These are phyloP conservation scores for Ceratocystis colombiana DNA, from an alignment of 2,329 filamentous ascomycete species.

Conservation along the genomic window DNA sequence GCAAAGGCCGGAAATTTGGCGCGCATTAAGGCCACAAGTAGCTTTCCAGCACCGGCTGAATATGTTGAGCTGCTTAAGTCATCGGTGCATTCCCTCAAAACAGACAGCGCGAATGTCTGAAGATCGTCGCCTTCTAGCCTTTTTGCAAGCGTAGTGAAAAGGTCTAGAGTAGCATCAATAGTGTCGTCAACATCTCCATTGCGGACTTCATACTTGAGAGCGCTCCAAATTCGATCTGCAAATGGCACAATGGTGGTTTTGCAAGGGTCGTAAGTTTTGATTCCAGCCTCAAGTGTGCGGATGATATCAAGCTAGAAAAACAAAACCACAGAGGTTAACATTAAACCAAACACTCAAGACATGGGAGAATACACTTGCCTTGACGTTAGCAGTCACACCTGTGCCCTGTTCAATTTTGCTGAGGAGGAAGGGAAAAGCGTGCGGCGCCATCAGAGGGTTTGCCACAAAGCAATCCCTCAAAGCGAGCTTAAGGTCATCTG, in stretches of 20 bases:
- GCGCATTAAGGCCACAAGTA: constrained; percentile 43
- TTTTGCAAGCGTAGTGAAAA: constrained; percentile 42
- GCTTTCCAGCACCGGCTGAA: constrained; percentile 42
- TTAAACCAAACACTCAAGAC: background rate
- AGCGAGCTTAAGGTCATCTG: constrained; percentile 46
- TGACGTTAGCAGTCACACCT: constrained; percentile 48
- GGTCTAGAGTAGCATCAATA: constrained; percentile 46
- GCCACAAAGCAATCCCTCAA: constrained; percentile 47
- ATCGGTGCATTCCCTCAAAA: constrained; percentile 44
- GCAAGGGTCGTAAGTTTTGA: constrained; percentile 41
- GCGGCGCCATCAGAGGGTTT: constrained; percentile 38
- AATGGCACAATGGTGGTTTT: constrained; percentile 42
- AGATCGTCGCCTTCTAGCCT: constrained; percentile 39
- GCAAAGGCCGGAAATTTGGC: constrained; percentile 42
- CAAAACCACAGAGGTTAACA: constrained; percentile 8
- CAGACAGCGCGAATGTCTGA: constrained; percentile 39
- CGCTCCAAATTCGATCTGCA: constrained; percentile 45
- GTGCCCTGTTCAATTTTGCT: constrained; percentile 51
- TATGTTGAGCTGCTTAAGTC: constrained; percentile 47
- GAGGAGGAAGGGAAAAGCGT: constrained; percentile 45
- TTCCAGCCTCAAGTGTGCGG: constrained; percentile 45
- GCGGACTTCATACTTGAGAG: constrained; percentile 53
- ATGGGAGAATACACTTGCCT: constrained; percentile 33
- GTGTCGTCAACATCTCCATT: constrained; percentile 51
- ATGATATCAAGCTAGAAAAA: constrained; percentile 43